Evolutionary conservation across 352 stramenopile genomes (phyloP).

Genomic region (Phytopythium delawarense): DNA sequence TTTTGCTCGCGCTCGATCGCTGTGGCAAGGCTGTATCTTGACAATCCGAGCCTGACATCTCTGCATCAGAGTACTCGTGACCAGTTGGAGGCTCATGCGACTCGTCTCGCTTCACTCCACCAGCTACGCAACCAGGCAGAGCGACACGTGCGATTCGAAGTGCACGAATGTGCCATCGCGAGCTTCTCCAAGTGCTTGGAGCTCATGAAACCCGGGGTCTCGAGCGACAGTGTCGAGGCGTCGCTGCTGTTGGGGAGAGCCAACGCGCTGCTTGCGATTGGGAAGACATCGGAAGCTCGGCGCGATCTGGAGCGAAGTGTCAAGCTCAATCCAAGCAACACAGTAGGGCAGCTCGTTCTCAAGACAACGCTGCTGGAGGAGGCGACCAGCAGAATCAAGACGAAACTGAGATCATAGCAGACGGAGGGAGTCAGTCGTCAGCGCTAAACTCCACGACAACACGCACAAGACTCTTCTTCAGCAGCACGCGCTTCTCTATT

Average conservation of each 20-base stretch:
- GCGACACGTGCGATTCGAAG: slow-evolving; percentile 8
- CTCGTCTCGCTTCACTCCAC: slow-evolving; percentile 12
- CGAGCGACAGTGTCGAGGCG: slow-evolving; percentile 13
- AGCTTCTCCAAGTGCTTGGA: slow-evolving; percentile 21
- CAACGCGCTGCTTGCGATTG: slow-evolving; percentile 15
- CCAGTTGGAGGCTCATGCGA: slow-evolving; percentile 9
- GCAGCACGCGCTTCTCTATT: slow-evolving; percentile 1
- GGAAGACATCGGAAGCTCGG: slow-evolving; percentile 10
- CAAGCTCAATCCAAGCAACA: slow-evolving; percentile 15
- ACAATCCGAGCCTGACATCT: not conserved
- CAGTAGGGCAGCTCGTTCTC: slow-evolving; percentile 13
- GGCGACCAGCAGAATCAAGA: slow-evolving; percentile 13
- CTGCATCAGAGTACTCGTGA: not conserved
- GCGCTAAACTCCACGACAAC: not conserved
- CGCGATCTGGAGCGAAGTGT: slow-evolving; percentile 16
- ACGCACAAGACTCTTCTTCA: not conserved
- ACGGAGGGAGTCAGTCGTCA: not conserved
- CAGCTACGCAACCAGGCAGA: slow-evolving; percentile 18
- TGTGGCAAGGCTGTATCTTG: slow-evolving; percentile 7
- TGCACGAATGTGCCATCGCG: slow-evolving; percentile 12
- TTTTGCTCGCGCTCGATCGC: slow-evolving; percentile 20
- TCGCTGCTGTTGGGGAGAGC: slow-evolving; percentile 18
- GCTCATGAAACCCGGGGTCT: not conserved
- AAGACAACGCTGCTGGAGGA: slow-evolving; percentile 17
- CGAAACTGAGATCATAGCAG: slow-evolving; percentile 8